Base-by-base conservation (phyloP, 768 basidiomycete species). In the Mycena indigotica region DNA sequence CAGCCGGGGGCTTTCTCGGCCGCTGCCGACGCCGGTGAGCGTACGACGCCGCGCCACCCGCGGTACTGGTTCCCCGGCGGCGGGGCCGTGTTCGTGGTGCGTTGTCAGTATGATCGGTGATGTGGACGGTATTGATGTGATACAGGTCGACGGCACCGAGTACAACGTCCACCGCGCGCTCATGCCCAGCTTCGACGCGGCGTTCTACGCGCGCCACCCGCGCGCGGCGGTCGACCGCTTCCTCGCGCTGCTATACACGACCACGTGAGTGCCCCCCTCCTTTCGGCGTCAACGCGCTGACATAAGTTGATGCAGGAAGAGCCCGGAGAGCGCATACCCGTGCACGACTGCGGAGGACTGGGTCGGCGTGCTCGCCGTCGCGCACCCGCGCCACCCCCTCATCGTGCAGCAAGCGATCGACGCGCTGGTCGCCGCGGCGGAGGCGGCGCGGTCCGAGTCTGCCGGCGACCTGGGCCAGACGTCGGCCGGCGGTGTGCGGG, bases 161-260 rank as follows among this genome's bases (percentile, higher is more conserved):
- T 77, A 75, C 39, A 69, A 65, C 0, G 26, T 77, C 0, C 76
- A 77, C 25, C 55, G 66, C 0, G 54, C 66, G 10, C 72, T 75
- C 21, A 74, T 77, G 12, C 65, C 70, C 2, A 48, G 38, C 30
- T 62, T 62, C 29, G 17, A 24, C 57, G 28, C 53, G 52, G 69
- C 66, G 8, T 56, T 70, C 10, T 57, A 63, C 53, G 44, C 72
- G n/a, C 55, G 63, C 3, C 69, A 81, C 45, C 77, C 79, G 12
- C 76, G 79, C 76, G 65, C 58, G 28, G 73, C 72, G 35, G 72
- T 75, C 50, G 72, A 75, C 46, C 62, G 69, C 4, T 61, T 74
- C 41, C 62, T 75, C 15, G 63, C 67, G 4, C 61, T 75, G n/a
- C 67, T 74, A 50, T 73, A 74, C 56, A 73, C n/a, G n/a, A n/a